Percentiles rank a stretch among this genome's conserved stretches.
phyloP scores from a whole-genome alignment of 1,284 basidiomycete species.

The Bothia castanella region DNA sequence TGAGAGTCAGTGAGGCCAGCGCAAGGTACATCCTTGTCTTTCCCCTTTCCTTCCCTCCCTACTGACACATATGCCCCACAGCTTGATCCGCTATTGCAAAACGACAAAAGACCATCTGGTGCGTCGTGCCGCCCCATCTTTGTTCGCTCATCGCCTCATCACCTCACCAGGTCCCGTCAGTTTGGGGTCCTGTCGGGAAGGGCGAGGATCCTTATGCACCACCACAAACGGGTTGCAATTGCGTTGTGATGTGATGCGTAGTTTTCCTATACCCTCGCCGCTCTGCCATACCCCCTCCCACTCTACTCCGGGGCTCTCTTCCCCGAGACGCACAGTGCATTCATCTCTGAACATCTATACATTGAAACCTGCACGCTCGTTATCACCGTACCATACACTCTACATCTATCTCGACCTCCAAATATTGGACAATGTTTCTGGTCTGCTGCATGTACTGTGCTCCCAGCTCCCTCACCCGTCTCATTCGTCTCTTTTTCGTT shows the following conservation, averaged over 20 bases:
- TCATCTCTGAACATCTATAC: conserved; percentile 20
- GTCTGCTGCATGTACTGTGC: conserved; percentile 26
- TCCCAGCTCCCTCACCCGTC: conserved; percentile 11
- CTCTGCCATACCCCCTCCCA: conserved; percentile 29
- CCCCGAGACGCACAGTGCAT: conserved; percentile 16
- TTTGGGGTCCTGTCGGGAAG: conserved; percentile 92
- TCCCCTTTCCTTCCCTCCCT: not conserved
- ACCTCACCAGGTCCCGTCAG: conserved; percentile 65
- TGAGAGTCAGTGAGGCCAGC: conserved; percentile 75
- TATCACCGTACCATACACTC: conserved; percentile 27
- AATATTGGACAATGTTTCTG: conserved; percentile 29
- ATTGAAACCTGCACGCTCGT: conserved; percentile 26
- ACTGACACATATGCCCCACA: conserved; percentile 36
- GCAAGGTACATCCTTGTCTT: conserved; percentile 46
- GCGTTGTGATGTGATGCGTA: conserved; percentile 33
- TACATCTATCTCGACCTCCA: conserved; percentile 19
- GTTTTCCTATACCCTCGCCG: conserved; percentile 30
- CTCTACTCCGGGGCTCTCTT: conserved; percentile 1
- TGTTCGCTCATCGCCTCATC: conserved; percentile 1
- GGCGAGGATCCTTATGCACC: conserved; percentile 87
- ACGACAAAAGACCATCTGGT: conserved; percentile 72
- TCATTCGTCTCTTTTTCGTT: conserved; percentile 6
- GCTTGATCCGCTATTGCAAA: conserved; percentile 74
- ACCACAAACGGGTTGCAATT: conserved; percentile 36
- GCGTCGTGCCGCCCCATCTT: conserved; percentile 22